Evolutionary conservation across 2,329 filamentous ascomycete species (phyloP), one percentile per base, ranked within the genome.

Genomic region (Plectosphaerella sp.): DNA sequence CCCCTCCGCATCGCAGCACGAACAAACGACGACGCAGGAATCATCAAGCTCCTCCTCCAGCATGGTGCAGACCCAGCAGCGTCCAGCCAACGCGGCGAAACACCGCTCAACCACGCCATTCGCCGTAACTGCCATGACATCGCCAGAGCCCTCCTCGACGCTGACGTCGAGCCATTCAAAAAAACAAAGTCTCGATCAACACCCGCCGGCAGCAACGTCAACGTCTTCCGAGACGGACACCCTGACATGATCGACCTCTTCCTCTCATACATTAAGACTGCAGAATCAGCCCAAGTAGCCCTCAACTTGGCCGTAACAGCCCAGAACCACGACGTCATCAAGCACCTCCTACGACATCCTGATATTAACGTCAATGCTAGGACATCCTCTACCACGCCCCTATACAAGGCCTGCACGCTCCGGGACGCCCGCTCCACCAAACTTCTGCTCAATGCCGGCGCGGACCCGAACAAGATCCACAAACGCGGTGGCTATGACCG

Each of bases 31-130:
- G 8, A 52, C 22, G 14, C 35, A 7, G 6, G 16, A 14, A 25
- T 52, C 20, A 25, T 52, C 11, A 18, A 42, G n/a, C 46, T 52
- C 10, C 46, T 52, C 5, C 3, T 52, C 9, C 7, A 49, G 11
- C 33, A 52, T 20, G 25, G 50, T 18, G 41, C 28, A 9, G 46
- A 52, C 12, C 5, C 41, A 37, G 36, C 39, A 9, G 15, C 37
- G 4, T 41, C 16, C 18, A 39, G 45, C 37, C 5, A 11, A 2
- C 7, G 18, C 7, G 50, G 50, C 15, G 28, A 36, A 20, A 39
- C 14, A 9, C 24, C 72, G 7, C 52, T 75, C 2, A 67, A 73
- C 48, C 9, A 54, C n/a, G 71, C 71, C 11, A 67, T 68, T 4
- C 52, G 5, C 5, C 57, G 54, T 8, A 70, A 70, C 41, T 61